Conservation (phyloP, 306 rosid genomes). For the Medicago truncatula region DNA sequence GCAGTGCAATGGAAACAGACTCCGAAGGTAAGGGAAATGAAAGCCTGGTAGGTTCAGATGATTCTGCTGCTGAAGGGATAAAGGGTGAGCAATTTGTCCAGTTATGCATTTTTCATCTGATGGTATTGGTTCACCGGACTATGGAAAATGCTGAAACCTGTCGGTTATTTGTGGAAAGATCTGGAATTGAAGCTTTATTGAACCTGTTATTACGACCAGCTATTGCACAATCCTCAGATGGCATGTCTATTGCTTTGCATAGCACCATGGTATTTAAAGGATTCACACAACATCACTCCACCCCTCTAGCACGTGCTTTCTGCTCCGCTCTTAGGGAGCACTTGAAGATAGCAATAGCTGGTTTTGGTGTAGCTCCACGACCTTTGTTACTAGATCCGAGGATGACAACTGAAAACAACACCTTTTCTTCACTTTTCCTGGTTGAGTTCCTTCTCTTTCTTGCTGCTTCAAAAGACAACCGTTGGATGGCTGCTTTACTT, state of each 20-base stretch:
- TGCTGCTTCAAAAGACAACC: constrained; percentile 96
- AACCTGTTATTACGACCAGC: constrained; percentile 77
- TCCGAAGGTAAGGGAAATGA: constrained; percentile 69
- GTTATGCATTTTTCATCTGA: constrained; percentile 82
- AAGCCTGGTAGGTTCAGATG: constrained; percentile 55
- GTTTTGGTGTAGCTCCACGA: constrained; percentile 65
- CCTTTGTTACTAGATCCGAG: constrained; percentile 73
- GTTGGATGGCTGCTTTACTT: constrained; percentile 89
- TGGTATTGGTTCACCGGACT: constrained; percentile 93
- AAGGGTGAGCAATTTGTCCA: constrained; percentile 74
- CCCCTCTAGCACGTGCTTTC: constrained; percentile 82
- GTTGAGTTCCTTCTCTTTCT: constrained; percentile 93
- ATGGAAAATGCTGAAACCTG: constrained; percentile 97
- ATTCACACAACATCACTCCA: constrained; percentile 92
- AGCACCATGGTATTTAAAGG: constrained; percentile 98
- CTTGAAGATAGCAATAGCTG: constrained; percentile 77
- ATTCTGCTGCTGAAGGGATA: constrained; percentile 69
- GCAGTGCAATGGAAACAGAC: constrained; percentile 87
- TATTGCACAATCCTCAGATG: constrained; percentile 90
- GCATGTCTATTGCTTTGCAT: constrained; percentile 93
- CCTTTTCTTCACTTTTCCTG: constrained; percentile 76
- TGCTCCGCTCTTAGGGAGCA: constrained; percentile 82
- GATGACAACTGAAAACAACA: constrained; percentile 64
- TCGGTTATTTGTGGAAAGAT: constrained; percentile 92
- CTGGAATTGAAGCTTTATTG: constrained; percentile 87